phyloP scores from a whole-genome alignment of 257 asterid genomes.

The Petunia secreta region DNA sequence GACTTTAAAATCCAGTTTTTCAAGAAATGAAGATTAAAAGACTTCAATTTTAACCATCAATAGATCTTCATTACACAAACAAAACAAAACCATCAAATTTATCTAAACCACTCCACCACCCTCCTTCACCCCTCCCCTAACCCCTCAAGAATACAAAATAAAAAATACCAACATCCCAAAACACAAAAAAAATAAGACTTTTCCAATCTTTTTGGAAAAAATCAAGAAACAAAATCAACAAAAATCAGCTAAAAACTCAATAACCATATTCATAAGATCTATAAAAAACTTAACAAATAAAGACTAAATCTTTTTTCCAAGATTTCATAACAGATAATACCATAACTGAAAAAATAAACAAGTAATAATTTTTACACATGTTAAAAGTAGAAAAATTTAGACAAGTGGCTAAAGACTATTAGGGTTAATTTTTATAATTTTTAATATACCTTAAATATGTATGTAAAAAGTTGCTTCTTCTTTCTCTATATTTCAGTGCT shows the following conservation, averaged over 20 bases:
- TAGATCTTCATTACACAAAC: constrained; percentile 29
- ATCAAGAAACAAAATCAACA: constrained; percentile 24
- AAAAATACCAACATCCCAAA: background rate
- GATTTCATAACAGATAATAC: background rate
- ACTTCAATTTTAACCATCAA: background rate
- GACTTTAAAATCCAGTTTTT: background rate
- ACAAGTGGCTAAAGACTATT: constrained; percentile 35
- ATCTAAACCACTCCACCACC: background rate
- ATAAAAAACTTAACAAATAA: constrained; percentile 32
- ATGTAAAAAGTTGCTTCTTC: constrained; percentile 2
- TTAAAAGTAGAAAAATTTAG: background rate
- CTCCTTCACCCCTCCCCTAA: background rate
- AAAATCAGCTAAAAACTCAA: constrained; percentile 27
- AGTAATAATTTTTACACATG: background rate
- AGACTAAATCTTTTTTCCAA: constrained; percentile 4
- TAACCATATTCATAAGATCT: constrained; percentile 54
- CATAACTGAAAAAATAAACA: background rate
- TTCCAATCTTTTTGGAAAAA: background rate
- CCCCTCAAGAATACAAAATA: background rate
- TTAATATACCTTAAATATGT: background rate
- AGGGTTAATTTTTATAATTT: constrained; percentile 25
- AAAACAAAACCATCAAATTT: background rate
- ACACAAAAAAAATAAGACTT: constrained; percentile 17
- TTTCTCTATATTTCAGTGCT: constrained; percentile 34
- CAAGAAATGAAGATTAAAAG: background rate